Evolutionary conservation across 108 stramenopile genomes (phyloP).

Genomic region (Cylindrotheca fusiformis): DNA sequence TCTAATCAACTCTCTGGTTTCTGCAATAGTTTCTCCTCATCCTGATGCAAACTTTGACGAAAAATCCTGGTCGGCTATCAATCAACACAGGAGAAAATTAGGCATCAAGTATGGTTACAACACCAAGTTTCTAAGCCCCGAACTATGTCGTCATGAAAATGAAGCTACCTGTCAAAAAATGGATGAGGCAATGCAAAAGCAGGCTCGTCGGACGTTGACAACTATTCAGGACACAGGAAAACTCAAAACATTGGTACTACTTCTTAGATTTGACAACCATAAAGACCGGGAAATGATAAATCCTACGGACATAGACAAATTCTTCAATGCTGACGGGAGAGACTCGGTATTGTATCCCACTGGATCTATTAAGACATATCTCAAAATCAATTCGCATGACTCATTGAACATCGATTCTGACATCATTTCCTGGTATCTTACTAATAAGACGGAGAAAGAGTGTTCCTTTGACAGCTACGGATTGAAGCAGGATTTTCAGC

Average conservation of each 20-base stretch:
- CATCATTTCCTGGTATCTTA: background rate
- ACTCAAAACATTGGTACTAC: background rate
- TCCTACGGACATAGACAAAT: background rate
- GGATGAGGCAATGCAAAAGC: conserved; percentile 3
- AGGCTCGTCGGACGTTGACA: background rate
- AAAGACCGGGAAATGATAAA: background rate
- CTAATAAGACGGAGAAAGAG: background rate
- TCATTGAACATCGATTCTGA: background rate
- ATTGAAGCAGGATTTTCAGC: background rate
- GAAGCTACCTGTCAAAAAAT: conserved; percentile 17
- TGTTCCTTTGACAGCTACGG: background rate
- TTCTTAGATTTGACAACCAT: background rate
- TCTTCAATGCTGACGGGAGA: background rate
- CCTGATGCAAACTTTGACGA: background rate
- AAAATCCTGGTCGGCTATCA: background rate
- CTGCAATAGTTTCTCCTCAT: background rate
- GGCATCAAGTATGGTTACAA: conserved; percentile 12
- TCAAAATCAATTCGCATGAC: background rate
- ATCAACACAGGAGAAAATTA: background rate
- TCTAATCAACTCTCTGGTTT: background rate
- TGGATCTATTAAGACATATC: conserved; percentile 9
- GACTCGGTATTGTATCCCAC: background rate
- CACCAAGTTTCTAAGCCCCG: conserved; percentile 4
- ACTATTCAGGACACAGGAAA: background rate
- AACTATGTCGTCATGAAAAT: conserved; percentile 15